phyloP scores from a whole-genome alignment of 1,284 basidiomycete genomes.

The Cryptococcus neoformans region DNA sequence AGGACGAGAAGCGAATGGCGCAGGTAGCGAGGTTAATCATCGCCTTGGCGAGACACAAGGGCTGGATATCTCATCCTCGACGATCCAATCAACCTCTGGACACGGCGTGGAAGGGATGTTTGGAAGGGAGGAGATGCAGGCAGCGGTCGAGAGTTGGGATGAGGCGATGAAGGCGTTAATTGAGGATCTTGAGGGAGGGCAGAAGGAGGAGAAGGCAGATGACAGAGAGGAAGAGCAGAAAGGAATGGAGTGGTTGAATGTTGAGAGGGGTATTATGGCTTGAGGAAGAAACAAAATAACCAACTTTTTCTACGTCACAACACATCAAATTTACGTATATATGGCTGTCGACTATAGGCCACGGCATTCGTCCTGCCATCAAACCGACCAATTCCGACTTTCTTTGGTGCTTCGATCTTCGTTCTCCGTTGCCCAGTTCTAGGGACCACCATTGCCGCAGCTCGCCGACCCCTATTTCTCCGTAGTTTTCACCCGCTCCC shows the following conservation, averaged over 20 bases:
- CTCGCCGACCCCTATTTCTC: neutral
- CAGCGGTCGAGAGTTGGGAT: neutral
- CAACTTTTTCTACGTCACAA: neutral
- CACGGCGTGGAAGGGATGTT: neutral
- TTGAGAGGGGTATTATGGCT: neutral
- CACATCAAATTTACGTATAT: neutral
- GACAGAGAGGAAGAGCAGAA: neutral
- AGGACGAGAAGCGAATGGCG: constrained; percentile 22
- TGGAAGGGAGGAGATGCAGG: neutral
- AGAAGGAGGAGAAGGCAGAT: neutral
- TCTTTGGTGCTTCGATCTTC: neutral
- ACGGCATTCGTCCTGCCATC: neutral
- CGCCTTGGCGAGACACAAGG: constrained; percentile 37
- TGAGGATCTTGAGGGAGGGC: neutral
- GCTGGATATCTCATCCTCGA: constrained; percentile 17
- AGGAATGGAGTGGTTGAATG: neutral
- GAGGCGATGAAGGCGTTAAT: neutral
- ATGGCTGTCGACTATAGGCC: too few species aligned
- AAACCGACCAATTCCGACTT: neutral
- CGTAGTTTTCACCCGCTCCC: neutral
- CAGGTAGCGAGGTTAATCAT: constrained; percentile 39
- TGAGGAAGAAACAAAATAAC: neutral
- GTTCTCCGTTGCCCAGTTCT: neutral
- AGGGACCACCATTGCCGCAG: neutral
- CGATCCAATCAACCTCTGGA: neutral